A percentile compares a stretch with the other conserved stretches of the same genome.
These are phyloP conservation scores for Solanum acaule DNA, from an alignment of 257 asterid genomes.

Conservation along the genomic window DNA sequence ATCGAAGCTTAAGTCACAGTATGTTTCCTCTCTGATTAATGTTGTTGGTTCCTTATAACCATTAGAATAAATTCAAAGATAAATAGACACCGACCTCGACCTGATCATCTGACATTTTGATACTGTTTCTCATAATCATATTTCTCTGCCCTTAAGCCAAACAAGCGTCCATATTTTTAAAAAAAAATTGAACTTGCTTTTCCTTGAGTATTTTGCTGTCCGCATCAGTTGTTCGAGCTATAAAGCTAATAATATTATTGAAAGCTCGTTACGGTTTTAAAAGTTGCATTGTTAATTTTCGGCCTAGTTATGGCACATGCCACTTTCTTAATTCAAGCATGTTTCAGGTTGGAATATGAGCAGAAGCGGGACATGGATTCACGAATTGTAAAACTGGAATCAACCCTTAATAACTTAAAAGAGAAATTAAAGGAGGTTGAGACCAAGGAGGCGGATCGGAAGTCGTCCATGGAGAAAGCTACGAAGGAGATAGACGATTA, in stretches of 20 bases:
- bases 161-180: neutral
- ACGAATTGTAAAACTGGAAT: conserved; percentile 73
- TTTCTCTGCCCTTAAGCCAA: neutral
- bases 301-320: neutral
- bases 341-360: conserved; percentile 83
- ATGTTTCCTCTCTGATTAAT: conserved; percentile 17
- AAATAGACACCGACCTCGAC: neutral
- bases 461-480: conserved; percentile 52
- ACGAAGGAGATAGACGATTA: conserved; percentile 51
- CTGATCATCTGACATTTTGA: conserved; percentile 6
- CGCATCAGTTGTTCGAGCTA: neutral
- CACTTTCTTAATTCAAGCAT: neutral
- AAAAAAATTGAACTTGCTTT: neutral
- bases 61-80: neutral
- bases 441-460: conserved; percentile 51
- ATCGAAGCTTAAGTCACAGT: conserved; percentile 92
- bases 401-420: conserved; percentile 45
- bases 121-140: neutral
- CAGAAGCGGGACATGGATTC: conserved; percentile 80
- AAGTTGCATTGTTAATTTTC: neutral
- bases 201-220: neutral
- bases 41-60: neutral
- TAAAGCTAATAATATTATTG: neutral
- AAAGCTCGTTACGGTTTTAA: neutral
- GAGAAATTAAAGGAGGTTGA: conserved; percentile 47